phyloP scores from a whole-genome alignment of 1,139 yeast genomes.

The Magnusiomyces tetraspermus region DNA sequence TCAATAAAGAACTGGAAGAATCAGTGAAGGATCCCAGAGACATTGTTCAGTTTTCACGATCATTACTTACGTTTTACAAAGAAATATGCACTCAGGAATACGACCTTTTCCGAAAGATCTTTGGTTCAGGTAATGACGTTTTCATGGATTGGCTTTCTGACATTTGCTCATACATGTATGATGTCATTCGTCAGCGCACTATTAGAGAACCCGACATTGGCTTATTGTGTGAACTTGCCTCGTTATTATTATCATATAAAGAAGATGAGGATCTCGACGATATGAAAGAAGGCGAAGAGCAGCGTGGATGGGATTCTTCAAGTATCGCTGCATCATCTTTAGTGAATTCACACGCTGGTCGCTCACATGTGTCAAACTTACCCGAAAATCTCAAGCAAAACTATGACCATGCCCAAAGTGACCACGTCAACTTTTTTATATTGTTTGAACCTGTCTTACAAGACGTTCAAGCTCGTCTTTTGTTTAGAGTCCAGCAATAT shows the following conservation, averaged over 20 bases:
- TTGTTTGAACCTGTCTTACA: slow-evolving; percentile 62
- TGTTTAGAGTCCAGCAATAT: slow-evolving; percentile 66
- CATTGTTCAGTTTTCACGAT: slow-evolving; percentile 25
- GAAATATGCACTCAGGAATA: slow-evolving; percentile 54
- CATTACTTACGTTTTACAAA: slow-evolving; percentile 35
- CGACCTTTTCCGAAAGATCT: slow-evolving; percentile 47
- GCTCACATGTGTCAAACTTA: not conserved
- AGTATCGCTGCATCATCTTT: not conserved
- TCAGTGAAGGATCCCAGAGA: slow-evolving; percentile 20
- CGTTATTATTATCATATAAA: slow-evolving; percentile 60
- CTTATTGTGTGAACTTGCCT: slow-evolving; percentile 63
- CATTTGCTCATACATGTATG: slow-evolving; percentile 69
- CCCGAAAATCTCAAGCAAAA: slow-evolving; percentile 1
- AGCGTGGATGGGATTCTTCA: not conserved
- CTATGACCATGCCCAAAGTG: slow-evolving; percentile 17
- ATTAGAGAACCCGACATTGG: slow-evolving; percentile 61
- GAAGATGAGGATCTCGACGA: slow-evolving; percentile 40
- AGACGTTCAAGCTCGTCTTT: slow-evolving; percentile 70
- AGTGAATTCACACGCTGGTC: not conserved
- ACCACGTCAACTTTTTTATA: slow-evolving; percentile 41
- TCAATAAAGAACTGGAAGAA: slow-evolving; percentile 28
- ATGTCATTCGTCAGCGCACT: slow-evolving; percentile 52
- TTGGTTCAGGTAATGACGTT: slow-evolving; percentile 33
- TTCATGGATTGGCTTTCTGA: slow-evolving; percentile 50
- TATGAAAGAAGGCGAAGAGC: slow-evolving; percentile 17